Conservation (phyloP, 371 early-diverging fungal genomes). For the Lichtheimia ramosa region DNA sequence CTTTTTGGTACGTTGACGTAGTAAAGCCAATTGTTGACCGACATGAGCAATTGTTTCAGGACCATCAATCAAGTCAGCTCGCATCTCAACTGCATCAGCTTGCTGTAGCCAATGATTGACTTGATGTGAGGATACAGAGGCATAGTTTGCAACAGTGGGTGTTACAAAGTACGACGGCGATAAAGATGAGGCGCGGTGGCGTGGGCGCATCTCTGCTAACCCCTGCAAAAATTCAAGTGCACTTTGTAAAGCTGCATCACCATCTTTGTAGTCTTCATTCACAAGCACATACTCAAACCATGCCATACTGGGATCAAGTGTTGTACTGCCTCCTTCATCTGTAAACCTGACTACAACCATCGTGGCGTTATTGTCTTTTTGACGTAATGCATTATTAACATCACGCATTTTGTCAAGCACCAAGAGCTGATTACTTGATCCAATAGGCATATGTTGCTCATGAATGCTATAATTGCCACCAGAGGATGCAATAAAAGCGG, state of each 20-base stretch:
- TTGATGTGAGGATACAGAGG: constrained; percentile 15
- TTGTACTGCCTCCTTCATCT: constrained; percentile 1
- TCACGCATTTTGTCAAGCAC: neutral
- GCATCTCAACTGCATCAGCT: constrained; percentile 84
- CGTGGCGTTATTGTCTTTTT: neutral
- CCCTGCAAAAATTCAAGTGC: constrained; percentile 5
- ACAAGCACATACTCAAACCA: constrained; percentile 12
- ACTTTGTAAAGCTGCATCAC: neutral
- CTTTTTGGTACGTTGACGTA: constrained; percentile 12
- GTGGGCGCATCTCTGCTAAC: constrained; percentile 1
- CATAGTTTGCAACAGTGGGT: constrained; percentile 42
- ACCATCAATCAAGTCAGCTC: constrained; percentile 78
- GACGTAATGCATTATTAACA: neutral
- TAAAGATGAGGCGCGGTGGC: neutral
- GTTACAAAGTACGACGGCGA: constrained; percentile 50
- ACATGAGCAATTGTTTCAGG: constrained; percentile 14
- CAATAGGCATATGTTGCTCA: neutral
- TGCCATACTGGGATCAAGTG: neutral
- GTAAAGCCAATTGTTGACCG: constrained; percentile 19
- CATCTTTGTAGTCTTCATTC: neutral
- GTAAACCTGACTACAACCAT: neutral
- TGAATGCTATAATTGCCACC: neutral
- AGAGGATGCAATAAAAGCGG: neutral
- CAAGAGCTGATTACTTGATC: neutral
- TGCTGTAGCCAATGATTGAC: constrained; percentile 64